Conservation (phyloP, 352 stramenopile genomes). For the Nothophytophthora sp. region DNA sequence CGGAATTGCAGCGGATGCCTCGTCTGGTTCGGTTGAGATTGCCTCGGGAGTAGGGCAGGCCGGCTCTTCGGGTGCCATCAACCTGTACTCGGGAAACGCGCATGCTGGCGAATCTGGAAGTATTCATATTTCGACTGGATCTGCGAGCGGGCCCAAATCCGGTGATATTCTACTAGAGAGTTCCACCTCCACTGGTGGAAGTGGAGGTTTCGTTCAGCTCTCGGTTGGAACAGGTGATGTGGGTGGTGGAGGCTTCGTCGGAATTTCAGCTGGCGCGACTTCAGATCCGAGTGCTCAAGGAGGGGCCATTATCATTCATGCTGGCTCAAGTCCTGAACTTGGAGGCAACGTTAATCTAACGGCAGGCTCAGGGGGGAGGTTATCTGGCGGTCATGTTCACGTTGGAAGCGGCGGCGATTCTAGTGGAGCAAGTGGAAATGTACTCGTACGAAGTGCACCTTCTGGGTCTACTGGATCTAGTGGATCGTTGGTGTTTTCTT, state of each 20-base stretch:
- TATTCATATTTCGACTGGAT: constrained; percentile 19
- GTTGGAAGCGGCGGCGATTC: constrained; percentile 1
- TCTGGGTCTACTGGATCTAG: constrained; percentile 2
- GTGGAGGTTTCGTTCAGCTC: constrained; percentile 12
- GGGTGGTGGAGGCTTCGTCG: constrained; percentile 8
- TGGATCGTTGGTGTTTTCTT: constrained; percentile 6
- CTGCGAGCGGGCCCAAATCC: constrained; percentile 9
- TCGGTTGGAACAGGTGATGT: constrained; percentile 9
- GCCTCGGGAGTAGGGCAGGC: constrained; percentile 12
- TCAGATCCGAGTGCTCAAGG: constrained; percentile 3
- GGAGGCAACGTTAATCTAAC: constrained; percentile 10
- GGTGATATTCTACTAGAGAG: constrained; percentile 16
- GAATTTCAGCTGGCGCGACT: constrained; percentile 11
- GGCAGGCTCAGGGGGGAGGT: neutral
- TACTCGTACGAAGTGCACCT: neutral
- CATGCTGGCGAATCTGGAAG: constrained; percentile 14
- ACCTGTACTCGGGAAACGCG: constrained; percentile 14
- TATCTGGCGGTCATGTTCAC: neutral
- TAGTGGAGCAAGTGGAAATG: neutral
- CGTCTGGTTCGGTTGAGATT: constrained; percentile 25
- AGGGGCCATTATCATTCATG: constrained; percentile 1
- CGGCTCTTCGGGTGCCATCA: constrained; percentile 22
- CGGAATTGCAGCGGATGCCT: constrained; percentile 7
- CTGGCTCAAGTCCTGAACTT: constrained; percentile 1
- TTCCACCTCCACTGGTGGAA: constrained; percentile 5